Evolutionary conservation across 2,329 filamentous ascomycete species (phyloP).

Genomic region (Thelonectria discophora): DNA sequence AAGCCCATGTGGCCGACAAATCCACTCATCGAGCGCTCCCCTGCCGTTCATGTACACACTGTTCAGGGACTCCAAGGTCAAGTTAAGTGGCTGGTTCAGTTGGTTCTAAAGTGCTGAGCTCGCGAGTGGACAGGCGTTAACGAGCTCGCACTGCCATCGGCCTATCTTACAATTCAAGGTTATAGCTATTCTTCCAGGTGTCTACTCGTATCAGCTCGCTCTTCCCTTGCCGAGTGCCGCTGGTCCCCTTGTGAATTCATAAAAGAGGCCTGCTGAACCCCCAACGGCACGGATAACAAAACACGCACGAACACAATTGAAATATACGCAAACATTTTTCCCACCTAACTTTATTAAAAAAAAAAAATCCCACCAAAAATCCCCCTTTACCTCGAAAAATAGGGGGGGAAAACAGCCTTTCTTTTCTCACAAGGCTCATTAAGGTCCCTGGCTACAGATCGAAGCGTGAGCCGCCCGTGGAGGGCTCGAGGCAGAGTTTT

Average conservation of each 20-base stretch:
- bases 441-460: no score
- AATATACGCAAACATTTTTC: no score
- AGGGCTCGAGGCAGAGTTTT: no score
- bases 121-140: neutral
- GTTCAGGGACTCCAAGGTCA: neutral
- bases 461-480: no score
- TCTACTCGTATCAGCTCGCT: neutral
- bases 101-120: neutral
- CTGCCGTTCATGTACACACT: slow-evolving; percentile 9
- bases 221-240: neutral
- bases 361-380: no score
- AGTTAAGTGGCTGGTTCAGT: neutral
- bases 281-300: no score
- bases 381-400: no score
- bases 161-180: neutral
- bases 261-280: neutral
- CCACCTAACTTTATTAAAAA: no score
- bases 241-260: neutral
- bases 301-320: no score
- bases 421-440: no score
- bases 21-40: slow-evolving; percentile 15
- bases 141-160: neutral
- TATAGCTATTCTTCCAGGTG: neutral
- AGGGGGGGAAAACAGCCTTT: no score
- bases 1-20: slow-evolving; percentile 26